Conservation (phyloP, 2,329 filamentous ascomycete genomes). For the Lachnellula occidentalis region DNA sequence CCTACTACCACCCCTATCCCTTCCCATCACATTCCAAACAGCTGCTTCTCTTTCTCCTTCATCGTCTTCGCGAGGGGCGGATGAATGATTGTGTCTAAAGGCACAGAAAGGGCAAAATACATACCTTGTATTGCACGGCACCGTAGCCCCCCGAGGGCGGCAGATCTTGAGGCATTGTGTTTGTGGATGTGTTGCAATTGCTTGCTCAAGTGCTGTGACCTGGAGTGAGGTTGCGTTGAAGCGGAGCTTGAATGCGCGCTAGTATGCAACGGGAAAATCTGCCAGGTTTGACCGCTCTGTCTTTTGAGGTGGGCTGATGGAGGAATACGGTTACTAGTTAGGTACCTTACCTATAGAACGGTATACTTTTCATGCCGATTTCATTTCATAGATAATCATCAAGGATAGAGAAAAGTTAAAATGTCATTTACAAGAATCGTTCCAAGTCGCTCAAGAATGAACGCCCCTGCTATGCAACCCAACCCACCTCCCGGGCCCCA, state of each 20-base stretch:
- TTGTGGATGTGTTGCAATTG: slow-evolving; percentile 2
- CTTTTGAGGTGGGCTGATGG: not conserved
- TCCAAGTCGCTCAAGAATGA: not conserved
- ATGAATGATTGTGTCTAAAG: not conserved
- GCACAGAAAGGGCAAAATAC: slow-evolving; percentile 26
- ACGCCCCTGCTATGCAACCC: slow-evolving; percentile 5
- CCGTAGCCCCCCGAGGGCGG: slow-evolving; percentile 91
- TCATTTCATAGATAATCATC: too few relatives aligned
- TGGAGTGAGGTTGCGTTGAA: not conserved
- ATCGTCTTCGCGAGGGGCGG: not conserved
- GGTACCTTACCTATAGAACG: too few relatives aligned
- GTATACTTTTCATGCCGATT: too few relatives aligned
- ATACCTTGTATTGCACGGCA: slow-evolving; percentile 93
- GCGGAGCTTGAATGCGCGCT: not conserved
- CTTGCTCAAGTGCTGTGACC: not conserved
- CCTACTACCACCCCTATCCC: not conserved
- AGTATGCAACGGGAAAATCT: not conserved
- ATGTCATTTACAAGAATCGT: not conserved
- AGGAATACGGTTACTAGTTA: too few relatives aligned
- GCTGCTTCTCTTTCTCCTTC: not conserved
- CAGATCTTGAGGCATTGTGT: slow-evolving; percentile 93
- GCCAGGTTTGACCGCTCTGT: not conserved
- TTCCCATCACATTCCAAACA: not conserved
- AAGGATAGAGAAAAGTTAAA: too few relatives aligned
- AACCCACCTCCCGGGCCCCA: not conserved